Evolutionary conservation across 345 rosid species (phyloP).

Genomic region (Pugionium cornutum): DNA sequence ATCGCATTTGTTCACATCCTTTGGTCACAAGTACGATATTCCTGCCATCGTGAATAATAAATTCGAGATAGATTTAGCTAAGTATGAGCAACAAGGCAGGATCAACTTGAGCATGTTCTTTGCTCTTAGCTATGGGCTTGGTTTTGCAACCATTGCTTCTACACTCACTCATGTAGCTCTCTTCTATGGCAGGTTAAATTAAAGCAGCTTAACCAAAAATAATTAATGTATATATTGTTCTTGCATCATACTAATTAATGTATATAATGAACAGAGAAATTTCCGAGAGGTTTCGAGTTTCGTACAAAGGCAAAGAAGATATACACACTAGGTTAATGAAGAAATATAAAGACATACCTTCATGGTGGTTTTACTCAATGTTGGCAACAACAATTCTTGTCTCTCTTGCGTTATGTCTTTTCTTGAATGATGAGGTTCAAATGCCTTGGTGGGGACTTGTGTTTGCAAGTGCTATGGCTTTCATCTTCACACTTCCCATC

Average conservation of each 20-base stretch:
- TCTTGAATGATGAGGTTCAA: constrained; percentile 74
- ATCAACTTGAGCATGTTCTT: constrained; percentile 85
- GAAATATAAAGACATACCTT: constrained; percentile 78
- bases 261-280: constrained; percentile 63
- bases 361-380: constrained; percentile 78
- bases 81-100: constrained; percentile 70
- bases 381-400: constrained; percentile 49
- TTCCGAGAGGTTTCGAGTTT: constrained; percentile 53
- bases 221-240: too few relatives aligned
- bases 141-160: constrained; percentile 87
- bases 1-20: constrained; percentile 70
- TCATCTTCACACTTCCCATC: constrained; percentile 78
- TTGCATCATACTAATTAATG: not conserved
- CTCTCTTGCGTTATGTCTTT: constrained; percentile 63
- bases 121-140: constrained; percentile 76
- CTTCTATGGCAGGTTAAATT: constrained; percentile 81
- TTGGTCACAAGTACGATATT: constrained; percentile 62
- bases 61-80: constrained; percentile 62
- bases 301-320: constrained; percentile 73
- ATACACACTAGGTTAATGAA: constrained; percentile 81
- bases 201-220: not conserved
- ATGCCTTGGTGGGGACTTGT: constrained; percentile 98
- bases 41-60: constrained; percentile 67
- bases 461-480: constrained; percentile 72
- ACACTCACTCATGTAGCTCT: constrained; percentile 79